A percentile compares a stretch with the other conserved stretches of the same genome.
Conservation (phyloP, 495 filamentous ascomycete species). For the Neurospora tetraspora region DNA sequence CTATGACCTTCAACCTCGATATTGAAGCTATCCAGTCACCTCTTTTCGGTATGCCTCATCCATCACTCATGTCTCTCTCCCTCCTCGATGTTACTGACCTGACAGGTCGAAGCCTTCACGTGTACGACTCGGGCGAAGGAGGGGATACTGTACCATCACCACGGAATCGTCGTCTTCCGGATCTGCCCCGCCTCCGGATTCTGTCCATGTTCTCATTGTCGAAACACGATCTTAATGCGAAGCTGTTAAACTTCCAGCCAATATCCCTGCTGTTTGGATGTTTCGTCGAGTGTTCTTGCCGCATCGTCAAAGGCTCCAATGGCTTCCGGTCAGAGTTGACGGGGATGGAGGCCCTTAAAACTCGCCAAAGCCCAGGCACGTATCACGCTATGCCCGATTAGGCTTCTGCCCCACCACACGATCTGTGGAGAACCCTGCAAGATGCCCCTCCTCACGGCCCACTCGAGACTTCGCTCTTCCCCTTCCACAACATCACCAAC, state of each 20-base stretch:
- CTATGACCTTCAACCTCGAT: not conserved
- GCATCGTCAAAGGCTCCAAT: slow-evolving; percentile 14
- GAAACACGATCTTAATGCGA: slow-evolving; percentile 10
- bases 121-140: not conserved
- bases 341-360: slow-evolving; percentile 24
- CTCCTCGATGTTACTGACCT: no score
- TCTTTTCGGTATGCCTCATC: not conserved
- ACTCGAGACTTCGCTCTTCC: not conserved
- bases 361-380: slow-evolving; percentile 30
- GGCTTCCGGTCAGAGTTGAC: slow-evolving; percentile 18
- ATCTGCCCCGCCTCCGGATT: not conserved
- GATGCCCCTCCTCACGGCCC: not conserved
- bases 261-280: not conserved
- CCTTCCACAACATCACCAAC: slow-evolving; percentile 3
- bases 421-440: slow-evolving; percentile 6
- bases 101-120: not conserved
- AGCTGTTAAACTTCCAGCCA: not conserved
- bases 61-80: not conserved
- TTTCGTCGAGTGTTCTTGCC: not conserved
- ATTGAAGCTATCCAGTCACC: not conserved
- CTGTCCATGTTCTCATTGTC: not conserved
- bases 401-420: slow-evolving; percentile 6
- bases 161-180: not conserved
- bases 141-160: not conserved
- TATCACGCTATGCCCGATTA: slow-evolving; percentile 27